Percentiles rank a stretch among this genome's conserved stretches.
Conservation (phyloP, 179 eudicot species). For the Amaranthus tricolor region DNA sequence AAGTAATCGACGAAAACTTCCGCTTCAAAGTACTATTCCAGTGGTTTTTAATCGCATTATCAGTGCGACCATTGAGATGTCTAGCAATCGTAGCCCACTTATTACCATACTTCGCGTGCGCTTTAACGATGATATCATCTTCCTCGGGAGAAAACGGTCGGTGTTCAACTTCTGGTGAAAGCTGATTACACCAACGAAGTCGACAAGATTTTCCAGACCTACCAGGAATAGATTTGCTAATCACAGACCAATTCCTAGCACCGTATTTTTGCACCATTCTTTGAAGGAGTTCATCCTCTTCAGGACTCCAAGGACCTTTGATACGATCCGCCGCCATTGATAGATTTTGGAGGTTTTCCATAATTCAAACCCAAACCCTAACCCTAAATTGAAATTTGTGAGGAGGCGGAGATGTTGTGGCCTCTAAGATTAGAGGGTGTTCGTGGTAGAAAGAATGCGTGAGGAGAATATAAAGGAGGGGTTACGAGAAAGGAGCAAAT, state of each 20-base stretch:
- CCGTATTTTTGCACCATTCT: constrained; percentile 31
- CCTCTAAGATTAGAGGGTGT: background rate
- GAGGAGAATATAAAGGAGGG: constrained; percentile 22
- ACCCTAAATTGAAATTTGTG: constrained; percentile 11
- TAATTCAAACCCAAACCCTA: constrained; percentile 26
- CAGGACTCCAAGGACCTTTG: constrained; percentile 45
- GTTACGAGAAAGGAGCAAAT: background rate
- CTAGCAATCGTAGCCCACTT: constrained; percentile 47
- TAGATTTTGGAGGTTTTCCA: constrained; percentile 22
- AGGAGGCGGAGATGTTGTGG: background rate
- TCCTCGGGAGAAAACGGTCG: constrained; percentile 37
- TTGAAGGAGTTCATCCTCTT: constrained; percentile 31
- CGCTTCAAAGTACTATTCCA: constrained; percentile 48
- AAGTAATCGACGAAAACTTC: constrained; percentile 22
- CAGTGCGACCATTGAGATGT: constrained; percentile 38
- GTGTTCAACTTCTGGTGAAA: constrained; percentile 45
- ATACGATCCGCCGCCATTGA: constrained; percentile 29
- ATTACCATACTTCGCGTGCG: constrained; percentile 35
- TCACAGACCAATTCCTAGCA: constrained; percentile 41
- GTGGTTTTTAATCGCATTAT: constrained; percentile 47
- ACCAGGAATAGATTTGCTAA: constrained; percentile 37
- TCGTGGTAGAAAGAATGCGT: constrained; percentile 6
- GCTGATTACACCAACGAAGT: constrained; percentile 50
- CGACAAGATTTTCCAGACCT: constrained; percentile 46
- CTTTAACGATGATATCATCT: constrained; percentile 34